Percentiles rank a stretch among this genome's conserved stretches.
Evolutionary conservation across 805 yeast genomes (phyloP).

Genomic region (Henningerozyma blattae): DNA sequence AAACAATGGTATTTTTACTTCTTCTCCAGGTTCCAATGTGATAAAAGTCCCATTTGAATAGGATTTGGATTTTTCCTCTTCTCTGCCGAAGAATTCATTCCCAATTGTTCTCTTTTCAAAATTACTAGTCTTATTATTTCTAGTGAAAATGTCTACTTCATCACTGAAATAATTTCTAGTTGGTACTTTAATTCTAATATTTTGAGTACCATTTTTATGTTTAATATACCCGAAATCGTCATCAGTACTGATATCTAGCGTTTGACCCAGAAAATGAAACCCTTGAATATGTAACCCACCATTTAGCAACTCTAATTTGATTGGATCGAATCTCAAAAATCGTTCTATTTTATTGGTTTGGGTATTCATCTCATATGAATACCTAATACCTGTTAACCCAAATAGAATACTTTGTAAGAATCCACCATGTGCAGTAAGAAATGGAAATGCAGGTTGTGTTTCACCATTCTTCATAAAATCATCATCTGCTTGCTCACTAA

Average conservation of each 20-base stretch:
- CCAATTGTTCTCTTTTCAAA: not conserved
- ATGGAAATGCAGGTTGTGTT: conserved; percentile 81
- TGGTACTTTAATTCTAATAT: conserved; percentile 37
- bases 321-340: conserved; percentile 49
- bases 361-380: conserved; percentile 29
- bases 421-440: conserved; percentile 81
- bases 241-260: conserved; percentile 40
- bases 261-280: conserved; percentile 48
- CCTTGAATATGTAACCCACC: conserved; percentile 50
- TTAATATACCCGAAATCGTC: conserved; percentile 37
- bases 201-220: conserved; percentile 29
- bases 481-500: conserved; percentile 73
- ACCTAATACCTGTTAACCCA: conserved; percentile 64
- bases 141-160: conserved; percentile 15
- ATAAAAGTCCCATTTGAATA: conserved; percentile 17
- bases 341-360: conserved; percentile 34
- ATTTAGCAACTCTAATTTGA: conserved; percentile 40
- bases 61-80: conserved; percentile 1
- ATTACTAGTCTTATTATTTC: conserved; percentile 1
- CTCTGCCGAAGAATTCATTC: conserved; percentile 1
- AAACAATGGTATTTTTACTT: conserved; percentile 41
- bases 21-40: conserved; percentile 33
- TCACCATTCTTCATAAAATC: conserved; percentile 55
- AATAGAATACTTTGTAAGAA: conserved; percentile 57
- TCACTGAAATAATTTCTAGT: conserved; percentile 31